A percentile compares a stretch with the other conserved stretches of the same genome.
Conservation (phyloP, 2,329 filamentous ascomycete genomes). For the Pseudogymnoascus sp. region DNA sequence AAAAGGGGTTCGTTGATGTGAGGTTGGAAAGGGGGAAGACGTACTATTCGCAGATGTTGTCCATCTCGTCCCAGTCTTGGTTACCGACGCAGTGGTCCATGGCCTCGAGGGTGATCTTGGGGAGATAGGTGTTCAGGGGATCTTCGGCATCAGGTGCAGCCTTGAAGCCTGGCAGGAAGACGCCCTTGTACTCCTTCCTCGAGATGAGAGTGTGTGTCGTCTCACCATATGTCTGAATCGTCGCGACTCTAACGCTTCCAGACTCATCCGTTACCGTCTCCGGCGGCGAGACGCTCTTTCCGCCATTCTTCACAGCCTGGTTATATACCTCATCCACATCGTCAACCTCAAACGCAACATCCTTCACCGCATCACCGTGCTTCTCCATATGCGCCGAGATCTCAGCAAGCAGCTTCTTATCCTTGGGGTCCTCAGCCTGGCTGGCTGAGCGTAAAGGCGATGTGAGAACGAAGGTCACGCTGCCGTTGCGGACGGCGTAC, state of each 20-base stretch:
- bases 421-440: slow-evolving; percentile 54
- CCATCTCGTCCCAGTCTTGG: slow-evolving; percentile 90
- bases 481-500: slow-evolving; percentile 71
- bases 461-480: slow-evolving; percentile 74
- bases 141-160: slow-evolving; percentile 34
- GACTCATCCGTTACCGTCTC: slow-evolving; percentile 44
- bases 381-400: slow-evolving; percentile 76
- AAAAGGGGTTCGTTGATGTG: neutral
- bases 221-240: slow-evolving; percentile 87
- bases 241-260: slow-evolving; percentile 56
- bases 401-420: slow-evolving; percentile 57
- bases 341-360: slow-evolving; percentile 92
- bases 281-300: slow-evolving; percentile 54
- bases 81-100: slow-evolving; percentile 98
- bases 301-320: slow-evolving; percentile 59
- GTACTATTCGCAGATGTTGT: slow-evolving; percentile 46
- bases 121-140: slow-evolving; percentile 38
- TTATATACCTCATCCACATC: slow-evolving; percentile 72
- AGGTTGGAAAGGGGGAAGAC: neutral
- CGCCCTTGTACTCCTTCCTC: slow-evolving; percentile 58
- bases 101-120: slow-evolving; percentile 56
- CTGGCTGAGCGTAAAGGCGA: slow-evolving; percentile 62
- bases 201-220: slow-evolving; percentile 89
- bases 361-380: slow-evolving; percentile 90
- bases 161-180: slow-evolving; percentile 78